Percentiles rank a stretch among this genome's conserved stretches.
Conservation (phyloP, 164 flowering plant species). For the Magnolia kwangsiensis region DNA sequence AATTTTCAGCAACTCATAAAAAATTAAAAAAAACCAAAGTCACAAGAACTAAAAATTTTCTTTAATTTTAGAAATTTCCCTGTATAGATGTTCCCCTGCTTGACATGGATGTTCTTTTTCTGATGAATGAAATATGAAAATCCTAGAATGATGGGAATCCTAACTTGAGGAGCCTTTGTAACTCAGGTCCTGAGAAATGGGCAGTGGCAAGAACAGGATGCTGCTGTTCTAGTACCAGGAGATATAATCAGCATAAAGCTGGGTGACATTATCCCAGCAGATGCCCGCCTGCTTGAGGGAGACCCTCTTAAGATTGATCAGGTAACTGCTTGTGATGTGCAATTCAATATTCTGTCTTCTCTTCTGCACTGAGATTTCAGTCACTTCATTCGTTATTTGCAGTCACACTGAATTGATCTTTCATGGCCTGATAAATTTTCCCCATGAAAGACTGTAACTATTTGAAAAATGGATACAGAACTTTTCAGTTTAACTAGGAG, state of each 20-base stretch:
- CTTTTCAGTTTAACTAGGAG: not conserved
- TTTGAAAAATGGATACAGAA: not conserved
- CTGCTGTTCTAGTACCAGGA: constrained; percentile 76
- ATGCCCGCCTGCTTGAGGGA: constrained; percentile 86
- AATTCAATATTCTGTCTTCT: not conserved
- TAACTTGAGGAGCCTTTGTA: not conserved
- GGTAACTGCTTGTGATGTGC: constrained; percentile 33
- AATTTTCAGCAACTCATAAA: too few species aligned
- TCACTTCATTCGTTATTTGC: not conserved
- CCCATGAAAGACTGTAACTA: not conserved
- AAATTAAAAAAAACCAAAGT: too few species aligned
- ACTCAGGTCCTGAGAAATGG: constrained; percentile 77
- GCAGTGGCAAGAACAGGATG: constrained; percentile 81
- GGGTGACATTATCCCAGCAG: constrained; percentile 87
- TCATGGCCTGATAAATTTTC: not conserved
- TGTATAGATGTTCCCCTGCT: not conserved
- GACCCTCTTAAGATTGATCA: constrained; percentile 77
- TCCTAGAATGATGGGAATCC: not conserved
- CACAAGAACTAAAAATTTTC: too few species aligned
- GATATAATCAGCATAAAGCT: constrained; percentile 83
- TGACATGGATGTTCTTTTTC: not conserved
- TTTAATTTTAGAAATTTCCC: too few species aligned
- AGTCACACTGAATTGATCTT: not conserved
- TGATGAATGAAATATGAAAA: not conserved
- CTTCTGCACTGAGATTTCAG: not conserved